These are phyloP conservation scores for Groenewaldozyma auringiensis DNA, from an alignment of 1,139 yeast species.

Conservation along the genomic window DNA sequence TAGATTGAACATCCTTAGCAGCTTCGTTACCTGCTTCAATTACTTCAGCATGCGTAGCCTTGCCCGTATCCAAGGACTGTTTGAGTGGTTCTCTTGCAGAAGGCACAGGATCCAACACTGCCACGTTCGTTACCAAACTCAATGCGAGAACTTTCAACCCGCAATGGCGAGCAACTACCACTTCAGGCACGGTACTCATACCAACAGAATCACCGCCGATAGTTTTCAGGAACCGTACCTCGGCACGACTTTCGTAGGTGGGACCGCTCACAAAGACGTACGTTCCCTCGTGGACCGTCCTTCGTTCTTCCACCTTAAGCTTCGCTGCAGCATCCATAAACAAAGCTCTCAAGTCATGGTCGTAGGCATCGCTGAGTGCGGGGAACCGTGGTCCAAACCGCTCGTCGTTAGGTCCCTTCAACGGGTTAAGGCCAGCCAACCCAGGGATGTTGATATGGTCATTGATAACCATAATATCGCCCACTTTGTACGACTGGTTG, in stretches of 20 bases:
- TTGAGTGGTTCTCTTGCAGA: conserved; percentile 25
- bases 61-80: conserved; percentile 54
- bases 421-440: conserved; percentile 77
- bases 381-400: conserved; percentile 79
- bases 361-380: conserved; percentile 87
- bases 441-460: conserved; percentile 93
- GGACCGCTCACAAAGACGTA: conserved; percentile 89
- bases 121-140: conserved; percentile 78
- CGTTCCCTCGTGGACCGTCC: conserved; percentile 77
- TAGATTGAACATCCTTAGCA: conserved; percentile 64
- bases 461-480: conserved; percentile 82
- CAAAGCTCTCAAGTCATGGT: conserved; percentile 50
- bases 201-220: conserved; percentile 95
- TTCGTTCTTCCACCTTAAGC: conserved; percentile 38
- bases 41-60: conserved; percentile 87
- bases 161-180: conserved; percentile 81
- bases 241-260: conserved; percentile 89
- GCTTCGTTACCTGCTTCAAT: conserved; percentile 75
- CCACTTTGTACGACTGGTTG: conserved; percentile 57
- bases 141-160: conserved; percentile 77
- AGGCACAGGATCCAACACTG: conserved; percentile 68
- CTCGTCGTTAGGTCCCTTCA: conserved; percentile 79
- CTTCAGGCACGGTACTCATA: conserved; percentile 97
- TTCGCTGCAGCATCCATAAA: conserved; percentile 45
- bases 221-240: conserved; percentile 62